Percentiles rank a stretch among this genome's conserved stretches.
Conservation (phyloP, 1,284 basidiomycete species). For the Baeospora myosura region DNA sequence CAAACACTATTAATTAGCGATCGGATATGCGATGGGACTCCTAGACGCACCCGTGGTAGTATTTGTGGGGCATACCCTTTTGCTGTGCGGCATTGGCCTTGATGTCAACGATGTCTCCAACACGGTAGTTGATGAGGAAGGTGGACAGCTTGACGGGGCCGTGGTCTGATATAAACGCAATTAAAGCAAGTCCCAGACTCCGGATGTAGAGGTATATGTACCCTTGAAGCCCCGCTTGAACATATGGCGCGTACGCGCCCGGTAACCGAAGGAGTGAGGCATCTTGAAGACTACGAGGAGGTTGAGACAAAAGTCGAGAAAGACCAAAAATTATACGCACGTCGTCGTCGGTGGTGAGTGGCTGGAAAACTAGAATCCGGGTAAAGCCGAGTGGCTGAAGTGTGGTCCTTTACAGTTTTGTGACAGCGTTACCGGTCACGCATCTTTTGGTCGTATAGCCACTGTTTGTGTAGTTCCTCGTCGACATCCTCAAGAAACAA, state of each 20-base stretch:
- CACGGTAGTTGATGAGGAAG: conserved; percentile 87
- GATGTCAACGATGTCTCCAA: conserved; percentile 99
- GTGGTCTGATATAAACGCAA: conserved; percentile 53
- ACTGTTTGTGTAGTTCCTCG: conserved; percentile 20
- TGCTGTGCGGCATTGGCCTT: conserved; percentile 98
- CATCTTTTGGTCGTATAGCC: too few species aligned
- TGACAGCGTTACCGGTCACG: too few species aligned
- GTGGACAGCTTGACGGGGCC: conserved; percentile 90
- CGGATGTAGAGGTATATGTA: conserved; percentile 29
- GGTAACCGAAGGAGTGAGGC: conserved; percentile 99
- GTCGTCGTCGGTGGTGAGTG: conserved; percentile 36
- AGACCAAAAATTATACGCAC: conserved; percentile 29
- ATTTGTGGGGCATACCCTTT: conserved; percentile 99
- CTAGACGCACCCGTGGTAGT: conserved; percentile 72
- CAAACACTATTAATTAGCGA: conserved; percentile 6
- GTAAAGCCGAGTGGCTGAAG: conserved; percentile 36
- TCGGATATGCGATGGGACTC: conserved; percentile 6
- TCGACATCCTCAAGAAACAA: conserved; percentile 51
- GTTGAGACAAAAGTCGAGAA: conserved; percentile 13
- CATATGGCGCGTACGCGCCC: conserved; percentile 99
- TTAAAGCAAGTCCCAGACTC: background rate
- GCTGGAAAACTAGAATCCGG: conserved; percentile 28
- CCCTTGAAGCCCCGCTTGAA: conserved; percentile 98
- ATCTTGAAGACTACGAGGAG: conserved; percentile 61
- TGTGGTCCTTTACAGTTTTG: conserved; percentile 14